Evolutionary conservation across 129 eudicot genomes (phyloP).

Genomic region (Rutidosis leptorrhynchoides): DNA sequence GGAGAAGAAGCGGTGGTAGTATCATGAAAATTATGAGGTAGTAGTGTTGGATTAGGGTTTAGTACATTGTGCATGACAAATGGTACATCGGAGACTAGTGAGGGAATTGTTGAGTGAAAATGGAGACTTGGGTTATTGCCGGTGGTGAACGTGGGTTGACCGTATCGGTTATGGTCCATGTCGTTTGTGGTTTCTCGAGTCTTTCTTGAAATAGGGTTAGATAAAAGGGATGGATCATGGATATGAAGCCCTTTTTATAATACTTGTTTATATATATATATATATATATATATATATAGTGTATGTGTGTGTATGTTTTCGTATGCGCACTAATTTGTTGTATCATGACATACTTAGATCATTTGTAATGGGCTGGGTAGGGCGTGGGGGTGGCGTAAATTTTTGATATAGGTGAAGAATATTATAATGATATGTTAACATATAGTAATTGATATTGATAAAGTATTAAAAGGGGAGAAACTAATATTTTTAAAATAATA

Average conservation of each 20-base stretch:
- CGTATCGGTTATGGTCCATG: slow-evolving; percentile 35
- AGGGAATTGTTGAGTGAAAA: slow-evolving; percentile 24
- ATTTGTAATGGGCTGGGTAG: too few species aligned
- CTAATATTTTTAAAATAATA: too few species aligned
- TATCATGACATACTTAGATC: slow-evolving; percentile 3
- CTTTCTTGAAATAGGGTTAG: slow-evolving; percentile 26
- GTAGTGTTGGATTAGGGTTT: slow-evolving; percentile 25
- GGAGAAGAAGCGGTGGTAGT: slow-evolving; percentile 17
- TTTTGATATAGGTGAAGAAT: too few species aligned
- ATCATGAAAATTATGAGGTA: slow-evolving; percentile 25
- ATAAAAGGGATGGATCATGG: slow-evolving; percentile 8
- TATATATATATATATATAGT: not conserved
- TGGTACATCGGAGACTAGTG: slow-evolving; percentile 26
- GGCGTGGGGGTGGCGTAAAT: too few species aligned
- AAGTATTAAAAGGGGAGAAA: too few species aligned
- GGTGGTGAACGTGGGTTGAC: slow-evolving; percentile 31
- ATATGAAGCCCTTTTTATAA: slow-evolving; percentile 11
- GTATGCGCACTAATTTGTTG: not conserved
- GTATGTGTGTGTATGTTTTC: too few species aligned
- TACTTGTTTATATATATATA: not conserved
- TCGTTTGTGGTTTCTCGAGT: slow-evolving; percentile 6
- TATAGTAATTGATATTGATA: too few species aligned
- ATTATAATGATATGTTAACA: too few species aligned
- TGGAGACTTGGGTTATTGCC: slow-evolving; percentile 21
- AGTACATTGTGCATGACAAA: slow-evolving; percentile 33